Percentiles rank a stretch among this genome's conserved stretches.
Conservation (phyloP, 2,329 filamentous ascomycete species). For the Fusarium goolgardi region DNA sequence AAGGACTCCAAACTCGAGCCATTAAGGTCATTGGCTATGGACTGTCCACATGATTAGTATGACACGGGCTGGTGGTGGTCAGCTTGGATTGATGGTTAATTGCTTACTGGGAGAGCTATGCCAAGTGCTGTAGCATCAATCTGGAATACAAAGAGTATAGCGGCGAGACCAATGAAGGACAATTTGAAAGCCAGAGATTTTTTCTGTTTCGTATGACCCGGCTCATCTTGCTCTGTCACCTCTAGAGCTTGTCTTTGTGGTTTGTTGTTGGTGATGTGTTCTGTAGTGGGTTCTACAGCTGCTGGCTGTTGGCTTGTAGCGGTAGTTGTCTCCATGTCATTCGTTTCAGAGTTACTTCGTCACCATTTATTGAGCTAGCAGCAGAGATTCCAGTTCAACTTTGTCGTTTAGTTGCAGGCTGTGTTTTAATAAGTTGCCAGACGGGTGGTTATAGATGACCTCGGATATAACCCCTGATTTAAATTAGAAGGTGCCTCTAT, state of each 20-base stretch:
- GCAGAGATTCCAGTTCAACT: no score
- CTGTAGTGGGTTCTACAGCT: background rate
- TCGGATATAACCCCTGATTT: no score
- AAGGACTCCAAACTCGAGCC: constrained; percentile 23
- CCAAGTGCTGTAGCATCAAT: constrained; percentile 24
- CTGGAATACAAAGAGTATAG: constrained; percentile 16
- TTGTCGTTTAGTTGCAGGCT: fast-evolving
- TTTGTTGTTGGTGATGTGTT: background rate
- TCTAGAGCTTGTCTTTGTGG: background rate
- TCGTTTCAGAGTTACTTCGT: background rate
- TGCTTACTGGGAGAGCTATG: constrained; percentile 14
- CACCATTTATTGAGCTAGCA: background rate
- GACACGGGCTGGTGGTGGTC: background rate
- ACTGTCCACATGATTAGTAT: background rate
- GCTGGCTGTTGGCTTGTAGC: background rate
- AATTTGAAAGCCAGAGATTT: constrained; percentile 21
- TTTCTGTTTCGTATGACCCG: background rate
- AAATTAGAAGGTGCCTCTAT: no score
- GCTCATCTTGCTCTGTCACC: background rate
- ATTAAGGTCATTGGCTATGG: constrained; percentile 22
- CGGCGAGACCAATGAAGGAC: constrained; percentile 14
- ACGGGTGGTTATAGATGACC: no score
- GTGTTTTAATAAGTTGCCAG: background rate
- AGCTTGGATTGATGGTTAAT: background rate
- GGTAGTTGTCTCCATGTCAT: background rate